These are phyloP conservation scores for Trichoderma polysporum DNA, from an alignment of 2,329 filamentous ascomycete genomes.

Conservation along the genomic window DNA sequence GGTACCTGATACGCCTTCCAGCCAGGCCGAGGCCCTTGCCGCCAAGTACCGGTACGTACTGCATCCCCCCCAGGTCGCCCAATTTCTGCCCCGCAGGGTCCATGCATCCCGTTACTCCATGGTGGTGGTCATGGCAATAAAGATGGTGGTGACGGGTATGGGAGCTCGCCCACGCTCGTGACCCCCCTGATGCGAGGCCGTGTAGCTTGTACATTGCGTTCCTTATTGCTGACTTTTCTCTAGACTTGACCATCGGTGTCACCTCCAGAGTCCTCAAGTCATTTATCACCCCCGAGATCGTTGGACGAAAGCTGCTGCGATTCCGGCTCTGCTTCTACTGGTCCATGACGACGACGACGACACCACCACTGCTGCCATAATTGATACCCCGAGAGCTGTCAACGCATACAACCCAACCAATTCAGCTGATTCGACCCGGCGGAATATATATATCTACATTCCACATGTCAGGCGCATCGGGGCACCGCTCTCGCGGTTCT, in stretches of 20 bases:
- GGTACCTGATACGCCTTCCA: not conserved
- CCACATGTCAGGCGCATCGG: slow-evolving; percentile 32
- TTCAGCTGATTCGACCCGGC: not conserved
- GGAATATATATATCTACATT: not conserved
- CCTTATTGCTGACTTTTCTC: not conserved
- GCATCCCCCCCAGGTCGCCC: not conserved
- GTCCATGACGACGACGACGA: not conserved
- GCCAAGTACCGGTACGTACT: slow-evolving; percentile 11
- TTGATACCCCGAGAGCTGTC: not conserved
- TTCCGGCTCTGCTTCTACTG: slow-evolving; percentile 3
- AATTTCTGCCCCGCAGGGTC: slow-evolving; percentile 18
- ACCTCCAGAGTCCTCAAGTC: slow-evolving; percentile 11
- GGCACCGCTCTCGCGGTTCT: slow-evolving; percentile 38
- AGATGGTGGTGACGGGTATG: slow-evolving; percentile 12
- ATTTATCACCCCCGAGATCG: slow-evolving; percentile 9
- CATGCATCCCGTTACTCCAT: slow-evolving; percentile 2
- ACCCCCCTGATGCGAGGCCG: slow-evolving; percentile 10
- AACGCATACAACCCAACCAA: not conserved
- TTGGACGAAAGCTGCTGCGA: slow-evolving; percentile 2
- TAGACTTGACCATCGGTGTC: slow-evolving; percentile 8
- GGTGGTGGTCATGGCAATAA: slow-evolving; percentile 10
- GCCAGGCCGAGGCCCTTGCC: not conserved
- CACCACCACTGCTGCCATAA: not conserved
- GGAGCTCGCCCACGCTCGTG: slow-evolving; percentile 17
- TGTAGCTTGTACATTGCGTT: slow-evolving; percentile 8